Evolutionary conservation across 140 eudicot genomes (phyloP).

Genomic region (Eryngium alpinum): DNA sequence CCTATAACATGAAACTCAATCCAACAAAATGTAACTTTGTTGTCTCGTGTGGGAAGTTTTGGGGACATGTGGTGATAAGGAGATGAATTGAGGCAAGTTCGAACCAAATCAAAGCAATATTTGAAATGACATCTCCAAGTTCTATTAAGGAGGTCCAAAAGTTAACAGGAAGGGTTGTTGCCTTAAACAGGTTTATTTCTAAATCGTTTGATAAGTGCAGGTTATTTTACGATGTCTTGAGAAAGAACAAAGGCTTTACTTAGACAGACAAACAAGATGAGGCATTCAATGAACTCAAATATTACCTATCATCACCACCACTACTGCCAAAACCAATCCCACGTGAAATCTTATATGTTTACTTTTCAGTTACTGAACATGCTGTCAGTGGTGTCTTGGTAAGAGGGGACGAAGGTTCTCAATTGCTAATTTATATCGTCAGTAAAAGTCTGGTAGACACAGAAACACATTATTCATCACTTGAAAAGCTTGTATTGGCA

Average conservation of each 20-base stretch:
- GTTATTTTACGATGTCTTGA: too few relatives aligned
- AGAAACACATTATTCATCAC: not conserved
- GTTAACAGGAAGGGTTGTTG: not conserved
- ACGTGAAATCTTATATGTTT: not conserved
- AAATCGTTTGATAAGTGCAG: not conserved
- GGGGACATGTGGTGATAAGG: not conserved
- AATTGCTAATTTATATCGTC: not conserved
- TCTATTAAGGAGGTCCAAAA: not conserved
- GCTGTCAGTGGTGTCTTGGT: too few relatives aligned
- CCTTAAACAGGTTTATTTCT: not conserved
- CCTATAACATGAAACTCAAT: too few relatives aligned
- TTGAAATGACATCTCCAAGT: not conserved
- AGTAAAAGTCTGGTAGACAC: not conserved
- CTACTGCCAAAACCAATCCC: not conserved
- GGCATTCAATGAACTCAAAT: not conserved
- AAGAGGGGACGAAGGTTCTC: too few relatives aligned
- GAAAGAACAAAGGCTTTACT: not conserved
- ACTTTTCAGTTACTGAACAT: not conserved
- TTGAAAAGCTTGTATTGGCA: too few relatives aligned
- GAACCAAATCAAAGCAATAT: not conserved
- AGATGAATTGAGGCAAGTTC: not conserved
- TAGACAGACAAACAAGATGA: not conserved
- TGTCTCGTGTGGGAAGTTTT: not conserved
- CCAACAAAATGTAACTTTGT: not conserved
- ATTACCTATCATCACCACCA: not conserved